Evolutionary conservation across 148 eudicot genomes (phyloP), one percentile per base, ranked within the genome.

Genomic region (Fagopyrum esculentum): DNA sequence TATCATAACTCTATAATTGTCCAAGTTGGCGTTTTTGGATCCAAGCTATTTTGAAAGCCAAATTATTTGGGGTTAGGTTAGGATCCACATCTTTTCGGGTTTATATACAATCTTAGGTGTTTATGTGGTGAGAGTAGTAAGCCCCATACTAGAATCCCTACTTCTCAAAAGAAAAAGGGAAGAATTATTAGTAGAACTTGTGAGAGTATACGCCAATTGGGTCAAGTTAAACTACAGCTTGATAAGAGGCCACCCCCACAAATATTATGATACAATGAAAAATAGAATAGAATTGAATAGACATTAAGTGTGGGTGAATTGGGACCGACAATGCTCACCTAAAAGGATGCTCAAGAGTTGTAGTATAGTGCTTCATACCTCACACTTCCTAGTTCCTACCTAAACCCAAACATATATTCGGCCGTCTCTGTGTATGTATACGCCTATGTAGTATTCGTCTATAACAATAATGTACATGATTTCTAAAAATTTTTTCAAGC

Each of bases 261-360:
- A 55, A 1, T 49, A 49, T 10, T 1, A 9, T 9, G 9, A 13
- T 49, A 49, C 3, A 13, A 49, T 10, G 52, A 13, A 8, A 49
- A 49, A 49, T 49, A 49, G 13, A 49, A 49, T 13, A 10, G 52
- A 40, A 66, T 13, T 13, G 71, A 40, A 5, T 1, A 66, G 11
- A 66, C 47, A 35, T 66, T 35, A 29, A 63, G 7, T 30, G 45
- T 15, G 45, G 69, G 44, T 63, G 35, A 43, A 43, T 40, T 17
- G 17, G 47, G 71, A 43, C 71, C 71, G 71, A 66, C 71, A 66
- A 66, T 46, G 71, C 13, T 66, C 46, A 66, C 35, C 71, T 66
- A 66, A 35, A 66, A 66, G 45, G 19, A 16, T 17, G 45, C 43
- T 66, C 46, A 43, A 66, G 71, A 66, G 46, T 66, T 43, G 63